Evolutionary conservation across 441 rosid species (phyloP).

Genomic region (Erysimum pusillum): DNA sequence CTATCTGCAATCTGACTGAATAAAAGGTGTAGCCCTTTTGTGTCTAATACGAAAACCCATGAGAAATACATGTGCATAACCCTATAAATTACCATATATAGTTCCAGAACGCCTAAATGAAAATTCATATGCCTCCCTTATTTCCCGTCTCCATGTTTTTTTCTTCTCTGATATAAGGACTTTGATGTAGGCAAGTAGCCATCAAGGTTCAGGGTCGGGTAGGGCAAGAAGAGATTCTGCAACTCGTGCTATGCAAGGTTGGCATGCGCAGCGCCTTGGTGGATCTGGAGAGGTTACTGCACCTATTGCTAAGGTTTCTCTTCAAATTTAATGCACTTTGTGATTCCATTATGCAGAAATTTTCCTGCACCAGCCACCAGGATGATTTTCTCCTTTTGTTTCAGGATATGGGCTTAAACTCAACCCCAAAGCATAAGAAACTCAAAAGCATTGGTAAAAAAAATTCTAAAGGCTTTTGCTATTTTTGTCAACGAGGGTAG

Average conservation of each 20-base stretch:
- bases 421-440: conserved; percentile 68
- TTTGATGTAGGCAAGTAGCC: conserved; percentile 56
- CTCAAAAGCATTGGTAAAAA: conserved; percentile 76
- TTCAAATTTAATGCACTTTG: conserved; percentile 29
- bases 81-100: conserved; percentile 1
- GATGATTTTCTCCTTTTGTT: conserved; percentile 30
- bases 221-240: conserved; percentile 87
- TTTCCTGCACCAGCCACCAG: not conserved
- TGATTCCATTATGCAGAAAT: conserved; percentile 26
- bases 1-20: conserved; percentile 9
- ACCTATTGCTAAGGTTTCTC: conserved; percentile 59
- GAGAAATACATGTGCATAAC: not conserved
- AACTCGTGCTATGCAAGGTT: conserved; percentile 94
- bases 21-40: conserved; percentile 26
- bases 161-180: conserved; percentile 31
- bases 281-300: conserved; percentile 75
- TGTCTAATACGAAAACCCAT: conserved; percentile 5
- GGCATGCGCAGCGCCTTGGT: conserved; percentile 81
- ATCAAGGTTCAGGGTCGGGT: conserved; percentile 71
- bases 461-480: not conserved
- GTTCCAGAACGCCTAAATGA: not conserved
- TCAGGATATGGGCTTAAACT: conserved; percentile 63
- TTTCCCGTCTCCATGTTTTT: not conserved
- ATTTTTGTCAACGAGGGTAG: conserved; percentile 32
- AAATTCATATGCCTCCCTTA: not conserved